Conservation (phyloP, 2,329 filamentous ascomycete genomes). For the Lizonia empirigonia region DNA sequence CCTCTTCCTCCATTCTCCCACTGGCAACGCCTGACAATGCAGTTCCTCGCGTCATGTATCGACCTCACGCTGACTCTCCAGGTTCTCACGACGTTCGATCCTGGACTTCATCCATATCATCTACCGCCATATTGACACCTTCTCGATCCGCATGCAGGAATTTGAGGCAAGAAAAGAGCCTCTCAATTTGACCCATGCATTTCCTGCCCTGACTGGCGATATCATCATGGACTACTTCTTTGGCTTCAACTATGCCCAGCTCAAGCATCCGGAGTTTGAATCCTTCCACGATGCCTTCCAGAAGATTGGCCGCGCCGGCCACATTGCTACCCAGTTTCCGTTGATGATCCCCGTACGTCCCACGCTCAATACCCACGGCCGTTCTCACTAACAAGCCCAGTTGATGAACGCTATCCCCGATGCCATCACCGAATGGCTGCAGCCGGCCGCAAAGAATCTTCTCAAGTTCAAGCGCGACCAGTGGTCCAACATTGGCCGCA, state of each 20-base stretch:
- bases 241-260: slow-evolving; percentile 42
- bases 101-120: slow-evolving; percentile 46
- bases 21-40: background rate
- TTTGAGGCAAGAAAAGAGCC: slow-evolving; percentile 40
- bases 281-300: slow-evolving; percentile 45
- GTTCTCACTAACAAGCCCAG: slow-evolving; percentile 14
- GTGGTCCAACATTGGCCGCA: slow-evolving; percentile 32
- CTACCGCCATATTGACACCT: slow-evolving; percentile 42
- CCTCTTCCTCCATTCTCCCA: background rate
- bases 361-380: background rate
- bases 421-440: slow-evolving; percentile 35
- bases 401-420: slow-evolving; percentile 44
- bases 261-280: slow-evolving; percentile 42
- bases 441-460: slow-evolving; percentile 39
- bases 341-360: slow-evolving; percentile 36
- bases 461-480: slow-evolving; percentile 42
- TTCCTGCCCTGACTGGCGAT: slow-evolving; percentile 52
- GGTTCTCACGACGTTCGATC: slow-evolving; percentile 46
- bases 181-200: slow-evolving; percentile 40
- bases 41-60: background rate
- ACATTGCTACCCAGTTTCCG: slow-evolving; percentile 44
- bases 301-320: slow-evolving; percentile 38
- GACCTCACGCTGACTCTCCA: slow-evolving; percentile 7
- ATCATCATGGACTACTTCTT: slow-evolving; percentile 54
- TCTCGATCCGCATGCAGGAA: slow-evolving; percentile 37